A percentile compares a stretch with the other conserved stretches of the same genome.
Conservation (phyloP, 2,329 filamentous ascomycete genomes). For the Elsinoe ampelina region DNA sequence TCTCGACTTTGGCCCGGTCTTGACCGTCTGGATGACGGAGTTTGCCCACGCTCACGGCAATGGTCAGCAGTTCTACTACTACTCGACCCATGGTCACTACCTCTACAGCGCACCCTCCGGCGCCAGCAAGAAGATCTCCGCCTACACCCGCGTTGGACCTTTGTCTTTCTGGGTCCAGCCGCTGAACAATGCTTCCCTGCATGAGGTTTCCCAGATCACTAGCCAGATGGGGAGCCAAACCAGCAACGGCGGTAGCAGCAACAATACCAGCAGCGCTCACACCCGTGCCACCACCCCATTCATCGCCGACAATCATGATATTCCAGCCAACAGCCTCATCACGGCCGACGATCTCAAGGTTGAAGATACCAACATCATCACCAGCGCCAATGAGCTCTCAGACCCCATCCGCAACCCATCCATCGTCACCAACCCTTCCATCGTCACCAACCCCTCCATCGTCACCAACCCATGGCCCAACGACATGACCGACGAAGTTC, state of each 20-base stretch:
- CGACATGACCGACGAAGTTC: neutral
- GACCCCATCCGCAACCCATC: neutral
- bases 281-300: too few relatives aligned
- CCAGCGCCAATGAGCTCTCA: neutral
- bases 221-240: too few relatives aligned
- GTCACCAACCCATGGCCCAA: neutral
- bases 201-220: too few relatives aligned
- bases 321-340: too few relatives aligned
- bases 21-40: neutral
- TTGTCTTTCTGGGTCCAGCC: neutral
- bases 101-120: neutral
- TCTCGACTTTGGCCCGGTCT: neutral
- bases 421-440: too few relatives aligned
- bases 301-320: too few relatives aligned
- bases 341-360: too few relatives aligned
- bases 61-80: constrained; percentile 1
- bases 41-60: neutral
- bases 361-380: neutral
- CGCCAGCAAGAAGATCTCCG: neutral
- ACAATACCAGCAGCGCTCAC: too few relatives aligned
- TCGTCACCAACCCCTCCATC: neutral
- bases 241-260: too few relatives aligned
- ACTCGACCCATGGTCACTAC: neutral
- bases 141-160: neutral
- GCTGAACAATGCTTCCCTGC: too few relatives aligned